Base-by-base conservation (phyloP, 2,329 filamentous ascomycete species). In the Neofusicoccum sp. region DNA sequence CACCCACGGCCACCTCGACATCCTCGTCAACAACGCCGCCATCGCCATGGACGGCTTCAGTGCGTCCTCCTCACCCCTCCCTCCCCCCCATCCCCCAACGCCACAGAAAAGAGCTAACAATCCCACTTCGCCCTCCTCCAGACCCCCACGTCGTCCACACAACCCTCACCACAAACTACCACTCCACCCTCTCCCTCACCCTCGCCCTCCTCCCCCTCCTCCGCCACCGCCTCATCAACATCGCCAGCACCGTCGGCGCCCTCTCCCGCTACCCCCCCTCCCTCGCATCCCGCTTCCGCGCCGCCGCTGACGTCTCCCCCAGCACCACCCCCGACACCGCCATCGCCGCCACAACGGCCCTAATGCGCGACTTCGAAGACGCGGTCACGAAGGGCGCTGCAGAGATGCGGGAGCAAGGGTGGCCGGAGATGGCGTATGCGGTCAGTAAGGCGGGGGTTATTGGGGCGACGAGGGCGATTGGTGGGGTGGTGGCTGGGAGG, bases 161-260 rank as follows among this genome's bases (percentile, higher is more conserved):
- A 28, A 85, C 83, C 0, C 71, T 85, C 3, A 71, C 76, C 28
- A 80, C 77, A 65, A 85, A 85, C 70, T 85, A 85, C 73, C 81
- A 82, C 70, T 80, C 79, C 68, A 83, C 82, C 3, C 72, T 85
- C 12, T 74, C 79, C 52, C 77, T 77, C 1, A 79, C 77, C 3
- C 77, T 77, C 44, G 66, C 73, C 7, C 75, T 85, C 63, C 73
- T 85, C 29, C 79, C 81, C 4, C 69, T 82, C 5, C 70, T 85
- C 64, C 78, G 78, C 45, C 66, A 16, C 1, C 68, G 71, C 11
- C 74, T 79, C 54, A 66, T 80, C 47, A 77, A 77, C 37, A 68
- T 80, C 6, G 70, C 70, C 11, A 73, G 69, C 4, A 75, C 72
- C 3, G 71, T 71, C 0, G 76, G 76, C 5, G 71, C 75, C 11